Conservation (phyloP, 805 yeast genomes). For the Candida multigemmis region DNA sequence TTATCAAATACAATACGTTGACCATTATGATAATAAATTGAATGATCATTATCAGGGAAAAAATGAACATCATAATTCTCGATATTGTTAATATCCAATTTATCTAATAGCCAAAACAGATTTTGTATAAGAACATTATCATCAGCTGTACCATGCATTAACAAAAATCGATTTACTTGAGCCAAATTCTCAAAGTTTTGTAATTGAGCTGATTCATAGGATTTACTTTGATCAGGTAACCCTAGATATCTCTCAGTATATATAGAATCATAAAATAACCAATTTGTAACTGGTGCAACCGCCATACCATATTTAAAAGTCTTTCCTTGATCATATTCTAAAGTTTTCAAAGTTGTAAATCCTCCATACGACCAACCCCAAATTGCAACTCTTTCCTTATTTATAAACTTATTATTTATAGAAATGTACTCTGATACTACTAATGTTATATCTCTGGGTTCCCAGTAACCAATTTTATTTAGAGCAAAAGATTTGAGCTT, state of each 20-base stretch:
- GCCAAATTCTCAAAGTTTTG: conserved; percentile 37
- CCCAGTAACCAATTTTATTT: conserved; percentile 61
- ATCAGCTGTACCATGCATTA: conserved; percentile 81
- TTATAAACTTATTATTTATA: conserved; percentile 36
- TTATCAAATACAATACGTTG: conserved; percentile 59
- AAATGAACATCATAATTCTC: conserved; percentile 77
- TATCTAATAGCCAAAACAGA: conserved; percentile 52
- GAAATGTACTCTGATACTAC: conserved; percentile 43
- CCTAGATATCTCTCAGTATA: conserved; percentile 77
- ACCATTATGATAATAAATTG: conserved; percentile 66
- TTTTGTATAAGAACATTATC: conserved; percentile 79
- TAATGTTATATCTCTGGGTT: conserved; percentile 57
- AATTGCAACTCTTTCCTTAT: conserved; percentile 49
- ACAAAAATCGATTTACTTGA: conserved; percentile 44
- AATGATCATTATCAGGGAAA: conserved; percentile 77
- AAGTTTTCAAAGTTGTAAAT: conserved; percentile 61
- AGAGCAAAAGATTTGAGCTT: conserved; percentile 46
- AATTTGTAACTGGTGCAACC: conserved; percentile 80
- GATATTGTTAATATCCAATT: conserved; percentile 59
- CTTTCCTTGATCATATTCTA: conserved; percentile 55
- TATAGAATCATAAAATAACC: conserved; percentile 68
- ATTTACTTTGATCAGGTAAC: conserved; percentile 37
- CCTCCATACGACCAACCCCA: conserved; percentile 95
- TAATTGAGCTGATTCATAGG: conserved; percentile 41
- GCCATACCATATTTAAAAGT: conserved; percentile 70